A percentile compares a stretch with the other conserved stretches of the same genome.
These are phyloP conservation scores for Venturia carpophila DNA, from an alignment of 2,329 filamentous ascomycete genomes.

Conservation along the genomic window DNA sequence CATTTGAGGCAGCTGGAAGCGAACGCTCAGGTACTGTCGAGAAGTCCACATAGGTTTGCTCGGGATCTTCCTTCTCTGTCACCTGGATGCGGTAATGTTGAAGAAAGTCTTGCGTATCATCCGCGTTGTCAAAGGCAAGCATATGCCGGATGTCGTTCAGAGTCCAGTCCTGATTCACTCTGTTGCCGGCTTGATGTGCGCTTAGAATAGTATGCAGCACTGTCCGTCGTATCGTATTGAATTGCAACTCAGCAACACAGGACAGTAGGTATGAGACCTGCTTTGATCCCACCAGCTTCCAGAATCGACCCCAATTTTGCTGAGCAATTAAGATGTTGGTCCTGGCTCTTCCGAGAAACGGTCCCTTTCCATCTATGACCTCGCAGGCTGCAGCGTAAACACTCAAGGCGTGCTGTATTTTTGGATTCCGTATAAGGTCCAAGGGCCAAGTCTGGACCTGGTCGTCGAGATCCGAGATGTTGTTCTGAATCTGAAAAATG, in stretches of 20 bases:
- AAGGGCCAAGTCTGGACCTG: slow-evolving; percentile 49
- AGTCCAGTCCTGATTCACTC: slow-evolving; percentile 49
- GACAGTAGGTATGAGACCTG: slow-evolving; percentile 55
- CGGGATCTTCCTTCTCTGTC: slow-evolving; percentile 37
- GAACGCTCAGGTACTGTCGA: slow-evolving; percentile 36
- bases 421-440: slow-evolving; percentile 42
- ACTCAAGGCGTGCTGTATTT: slow-evolving; percentile 49
- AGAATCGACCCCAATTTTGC: slow-evolving; percentile 52
- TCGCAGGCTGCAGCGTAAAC: slow-evolving; percentile 50
- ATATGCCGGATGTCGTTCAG: slow-evolving; percentile 43
- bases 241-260: slow-evolving; percentile 56
- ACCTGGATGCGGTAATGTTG: slow-evolving; percentile 47
- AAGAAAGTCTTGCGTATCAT: slow-evolving; percentile 44
- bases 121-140: slow-evolving; percentile 49
- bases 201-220: slow-evolving; percentile 49
- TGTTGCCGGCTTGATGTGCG: slow-evolving; percentile 45
- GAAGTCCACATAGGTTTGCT: slow-evolving; percentile 44
- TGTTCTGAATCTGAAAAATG: slow-evolving; percentile 46
- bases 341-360: slow-evolving; percentile 40
- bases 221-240: slow-evolving; percentile 50
- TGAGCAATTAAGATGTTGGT: slow-evolving; percentile 45
- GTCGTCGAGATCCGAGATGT: slow-evolving; percentile 47
- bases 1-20: slow-evolving; percentile 26
- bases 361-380: slow-evolving; percentile 44
- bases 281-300: slow-evolving; percentile 47